Evolutionary conservation across 2,329 filamentous ascomycete genomes (phyloP).

Genomic region (Hypoxylon sp.): DNA sequence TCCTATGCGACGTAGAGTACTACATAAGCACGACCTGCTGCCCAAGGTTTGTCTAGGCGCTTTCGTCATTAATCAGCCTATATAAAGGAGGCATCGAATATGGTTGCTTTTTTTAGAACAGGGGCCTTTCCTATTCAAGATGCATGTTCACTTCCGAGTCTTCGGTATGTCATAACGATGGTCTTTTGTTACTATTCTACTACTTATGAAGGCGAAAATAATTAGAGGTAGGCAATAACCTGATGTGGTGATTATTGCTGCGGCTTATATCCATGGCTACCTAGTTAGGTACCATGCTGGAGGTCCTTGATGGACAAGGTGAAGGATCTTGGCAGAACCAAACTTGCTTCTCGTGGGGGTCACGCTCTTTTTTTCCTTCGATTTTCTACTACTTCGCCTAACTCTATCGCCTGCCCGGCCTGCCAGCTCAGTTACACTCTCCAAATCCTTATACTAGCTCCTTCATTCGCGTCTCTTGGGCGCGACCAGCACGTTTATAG

Average conservation of each 20-base stretch:
- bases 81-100: background rate
- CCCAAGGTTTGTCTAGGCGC: background rate
- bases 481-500: no score
- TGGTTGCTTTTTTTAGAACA: conserved; percentile 22
- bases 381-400: conserved; percentile 5
- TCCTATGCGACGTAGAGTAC: no score
- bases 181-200: background rate
- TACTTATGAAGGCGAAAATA: no score
- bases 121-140: background rate
- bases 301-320: background rate
- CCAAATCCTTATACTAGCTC: no score
- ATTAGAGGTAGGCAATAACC: no score
- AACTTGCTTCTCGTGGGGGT: conserved; percentile 14
- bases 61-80: conserved; percentile 20
- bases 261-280: no score
- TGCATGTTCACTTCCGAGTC: background rate
- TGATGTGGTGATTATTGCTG: background rate
- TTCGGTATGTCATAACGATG: conserved; percentile 10
- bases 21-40: background rate
- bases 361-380: background rate
- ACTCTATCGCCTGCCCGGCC: no score
- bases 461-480: no score
- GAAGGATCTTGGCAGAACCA: background rate
- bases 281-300: no score
- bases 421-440: no score